phyloP scores from a whole-genome alignment of 805 yeast genomes.

The Saccharomycopsis oosterbeekiorum region DNA sequence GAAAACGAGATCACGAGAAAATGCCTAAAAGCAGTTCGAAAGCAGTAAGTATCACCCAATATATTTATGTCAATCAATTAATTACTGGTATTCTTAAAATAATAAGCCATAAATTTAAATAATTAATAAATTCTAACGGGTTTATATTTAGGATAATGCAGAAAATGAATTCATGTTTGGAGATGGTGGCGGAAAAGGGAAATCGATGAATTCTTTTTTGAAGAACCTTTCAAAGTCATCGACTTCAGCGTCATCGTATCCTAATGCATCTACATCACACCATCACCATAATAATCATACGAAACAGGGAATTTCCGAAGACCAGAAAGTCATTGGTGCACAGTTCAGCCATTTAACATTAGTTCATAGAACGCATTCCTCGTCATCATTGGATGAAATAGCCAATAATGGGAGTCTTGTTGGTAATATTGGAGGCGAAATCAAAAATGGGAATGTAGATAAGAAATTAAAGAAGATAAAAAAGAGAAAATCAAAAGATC shows the following conservation, averaged over 20 bases:
- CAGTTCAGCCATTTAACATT: slow-evolving; percentile 42
- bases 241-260: slow-evolving; percentile 20
- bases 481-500: not conserved
- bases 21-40: not conserved
- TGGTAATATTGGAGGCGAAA: not conserved
- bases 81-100: no score
- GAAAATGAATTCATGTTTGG: slow-evolving; percentile 54
- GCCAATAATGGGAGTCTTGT: not conserved
- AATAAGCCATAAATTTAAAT: not conserved
- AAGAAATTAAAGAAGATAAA: not conserved
- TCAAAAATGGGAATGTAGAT: slow-evolving; percentile 7
- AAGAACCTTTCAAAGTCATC: slow-evolving; percentile 28
- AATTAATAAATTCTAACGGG: not conserved
- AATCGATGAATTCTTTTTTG: slow-evolving; percentile 42
- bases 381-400: slow-evolving; percentile 13
- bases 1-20: not conserved
- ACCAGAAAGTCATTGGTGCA: slow-evolving; percentile 41
- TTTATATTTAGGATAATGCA: not conserved
- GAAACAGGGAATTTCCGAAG: slow-evolving; percentile 25
- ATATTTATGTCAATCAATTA: not conserved
- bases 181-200: slow-evolving; percentile 61
- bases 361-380: slow-evolving; percentile 17
- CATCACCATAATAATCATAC: not conserved
- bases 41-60: not conserved
- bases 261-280: not conserved